A percentile compares a stretch with the other conserved stretches of the same genome.
These are phyloP conservation scores for Pestalotiopsis sp. DNA, from an alignment of 2,329 filamentous ascomycete species.

Conservation along the genomic window DNA sequence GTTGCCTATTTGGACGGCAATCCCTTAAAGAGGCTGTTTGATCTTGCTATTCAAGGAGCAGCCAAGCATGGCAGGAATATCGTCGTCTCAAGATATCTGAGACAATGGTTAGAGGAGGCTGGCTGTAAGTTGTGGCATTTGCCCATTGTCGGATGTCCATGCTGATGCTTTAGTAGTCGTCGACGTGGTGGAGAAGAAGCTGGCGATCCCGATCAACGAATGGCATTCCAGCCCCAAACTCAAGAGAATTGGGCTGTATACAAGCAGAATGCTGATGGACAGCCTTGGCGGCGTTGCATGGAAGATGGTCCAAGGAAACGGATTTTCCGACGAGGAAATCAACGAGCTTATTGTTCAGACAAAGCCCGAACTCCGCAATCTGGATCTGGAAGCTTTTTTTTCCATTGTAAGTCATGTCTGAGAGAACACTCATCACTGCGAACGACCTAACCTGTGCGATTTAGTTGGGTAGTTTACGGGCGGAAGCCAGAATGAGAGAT, in stretches of 20 bases:
- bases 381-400: not conserved
- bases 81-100: not conserved
- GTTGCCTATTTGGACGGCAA: not conserved
- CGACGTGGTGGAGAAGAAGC: not conserved
- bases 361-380: not conserved
- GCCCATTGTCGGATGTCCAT: too few species aligned
- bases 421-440: not conserved
- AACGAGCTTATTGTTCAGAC: constrained; percentile 79
- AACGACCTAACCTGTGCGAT: constrained; percentile 23
- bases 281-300: constrained; percentile 73
- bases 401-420: not conserved
- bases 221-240: not conserved
- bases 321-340: constrained; percentile 74
- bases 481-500: constrained; percentile 6
- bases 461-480: constrained; percentile 22
- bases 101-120: constrained; percentile 4
- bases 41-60: not conserved
- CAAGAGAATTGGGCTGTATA: not conserved
- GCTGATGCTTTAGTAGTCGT: not conserved
- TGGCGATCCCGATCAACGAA: not conserved
- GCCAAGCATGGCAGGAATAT: constrained; percentile 2
- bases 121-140: constrained; percentile 1
- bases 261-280: constrained; percentile 42
- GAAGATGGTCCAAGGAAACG: constrained; percentile 72
- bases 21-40: not conserved